A percentile compares a stretch with the other conserved stretches of the same genome.
Evolutionary conservation across 768 basidiomycete species (phyloP).

Genomic region (Boletales sp.): DNA sequence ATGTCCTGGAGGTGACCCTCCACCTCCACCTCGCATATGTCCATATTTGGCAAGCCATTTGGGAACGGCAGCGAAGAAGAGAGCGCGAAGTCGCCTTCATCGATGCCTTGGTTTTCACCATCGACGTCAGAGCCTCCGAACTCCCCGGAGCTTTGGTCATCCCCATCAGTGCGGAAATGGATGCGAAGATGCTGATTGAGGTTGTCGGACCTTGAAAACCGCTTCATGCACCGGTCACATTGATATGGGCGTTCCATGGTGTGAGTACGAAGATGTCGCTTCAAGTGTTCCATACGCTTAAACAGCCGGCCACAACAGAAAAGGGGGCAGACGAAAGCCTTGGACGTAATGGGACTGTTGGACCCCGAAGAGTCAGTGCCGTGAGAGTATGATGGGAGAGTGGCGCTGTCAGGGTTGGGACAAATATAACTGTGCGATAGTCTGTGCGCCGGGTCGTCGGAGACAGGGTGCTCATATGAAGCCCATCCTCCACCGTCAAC

Average conservation of each 20-base stretch:
- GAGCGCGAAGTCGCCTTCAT: conserved; percentile 30
- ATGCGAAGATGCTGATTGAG: conserved; percentile 83
- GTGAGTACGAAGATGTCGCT: conserved; percentile 83
- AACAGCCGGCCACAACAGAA: conserved; percentile 82
- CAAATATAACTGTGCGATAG: conserved; percentile 16
- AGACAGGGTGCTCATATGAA: conserved; percentile 16
- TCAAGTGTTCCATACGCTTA: conserved; percentile 91
- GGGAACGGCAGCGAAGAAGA: conserved; percentile 24
- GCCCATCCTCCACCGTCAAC: conserved; percentile 18
- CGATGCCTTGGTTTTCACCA: conserved; percentile 33
- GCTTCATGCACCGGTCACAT: conserved; percentile 72
- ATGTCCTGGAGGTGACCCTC: conserved; percentile 53
- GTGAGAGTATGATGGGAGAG: conserved; percentile 19
- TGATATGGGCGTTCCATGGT: conserved; percentile 84
- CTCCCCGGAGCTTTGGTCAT: conserved; percentile 26
- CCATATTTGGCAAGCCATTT: conserved; percentile 41
- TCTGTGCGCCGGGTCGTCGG: conserved; percentile 16
- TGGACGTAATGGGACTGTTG: conserved; percentile 39
- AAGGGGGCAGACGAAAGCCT: conserved; percentile 78
- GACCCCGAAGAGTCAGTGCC: conserved; percentile 19
- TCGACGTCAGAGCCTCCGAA: conserved; percentile 25
- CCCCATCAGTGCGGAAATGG: conserved; percentile 44
- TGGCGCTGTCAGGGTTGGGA: conserved; percentile 10
- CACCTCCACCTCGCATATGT: conserved; percentile 61
- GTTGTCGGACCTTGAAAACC: conserved; percentile 87